Conservation (phyloP, 2,329 filamentous ascomycete species). For the Ophiostoma australiae region DNA sequence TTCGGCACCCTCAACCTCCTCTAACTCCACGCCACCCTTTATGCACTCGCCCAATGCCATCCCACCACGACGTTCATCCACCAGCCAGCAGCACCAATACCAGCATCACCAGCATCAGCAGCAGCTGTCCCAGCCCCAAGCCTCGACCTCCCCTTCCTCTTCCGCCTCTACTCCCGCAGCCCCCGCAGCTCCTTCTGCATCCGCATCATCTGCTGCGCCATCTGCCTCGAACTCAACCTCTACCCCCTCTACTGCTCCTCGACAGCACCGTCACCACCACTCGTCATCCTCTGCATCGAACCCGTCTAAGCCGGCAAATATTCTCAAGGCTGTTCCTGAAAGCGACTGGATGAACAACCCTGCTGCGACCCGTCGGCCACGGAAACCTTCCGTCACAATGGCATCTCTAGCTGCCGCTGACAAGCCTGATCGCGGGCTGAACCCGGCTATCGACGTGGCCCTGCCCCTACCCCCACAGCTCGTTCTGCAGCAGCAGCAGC, state of each 20-base stretch:
- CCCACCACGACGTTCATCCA: conserved; percentile 68
- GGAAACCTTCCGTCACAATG: conserved; percentile 32
- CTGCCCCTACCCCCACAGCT: conserved; percentile 9
- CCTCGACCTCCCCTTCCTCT: neutral
- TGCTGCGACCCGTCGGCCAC: conserved; percentile 30
- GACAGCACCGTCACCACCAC: conserved; percentile 16
- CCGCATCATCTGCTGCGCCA: conserved; percentile 9
- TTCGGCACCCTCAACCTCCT: neutral
- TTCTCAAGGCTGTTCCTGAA: conserved; percentile 53
- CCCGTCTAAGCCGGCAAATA: neutral
- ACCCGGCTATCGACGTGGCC: neutral
- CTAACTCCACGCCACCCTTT: conserved; percentile 30
- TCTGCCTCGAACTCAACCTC: neutral
- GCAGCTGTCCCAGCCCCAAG: conserved; percentile 7
- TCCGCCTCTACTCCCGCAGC: neutral
- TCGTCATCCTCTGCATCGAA: conserved; percentile 14
- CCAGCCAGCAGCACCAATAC: conserved; percentile 40
- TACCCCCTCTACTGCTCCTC: neutral
- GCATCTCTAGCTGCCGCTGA: conserved; percentile 16
- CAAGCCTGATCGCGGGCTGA: neutral
- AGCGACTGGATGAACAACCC: conserved; percentile 50
- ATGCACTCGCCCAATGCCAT: conserved; percentile 60
- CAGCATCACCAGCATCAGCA: conserved; percentile 25
- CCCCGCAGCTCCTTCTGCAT: neutral
- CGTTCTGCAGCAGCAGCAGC: neutral